Base-by-base conservation (phyloP, 164 flowering plant genomes). In the Magnolia changhungtana region DNA sequence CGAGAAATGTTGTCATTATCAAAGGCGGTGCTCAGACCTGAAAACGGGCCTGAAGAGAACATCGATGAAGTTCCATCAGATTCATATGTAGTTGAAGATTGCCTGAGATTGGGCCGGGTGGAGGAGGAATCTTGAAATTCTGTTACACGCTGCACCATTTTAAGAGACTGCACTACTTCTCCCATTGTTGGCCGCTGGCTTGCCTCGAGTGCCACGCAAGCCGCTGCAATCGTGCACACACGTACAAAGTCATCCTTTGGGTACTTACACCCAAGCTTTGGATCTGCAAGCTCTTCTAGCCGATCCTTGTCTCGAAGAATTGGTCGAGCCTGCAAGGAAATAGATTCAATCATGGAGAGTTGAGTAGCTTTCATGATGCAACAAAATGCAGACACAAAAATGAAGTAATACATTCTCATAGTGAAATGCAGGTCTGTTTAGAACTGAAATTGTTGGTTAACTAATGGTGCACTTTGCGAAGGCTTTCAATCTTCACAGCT, bases 111-210 rank as follows among this genome's bases (percentile, higher is more conserved):
- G 66, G 97, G 84, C 23, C 86, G 84, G 16, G 79, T 91, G 80
- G 91, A 73, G 50, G 87, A 69, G 45, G 94, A 77, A 78, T 93
- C 98, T 52, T 91, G 97, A 83, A 88, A 85, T 77, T 96, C 98
- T 11, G 86, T 79, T 16, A 85, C 79, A 0, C 92, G 92, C 76
- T 96, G 98, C 79, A 96, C 97, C 99, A 96, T 94, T 83, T 96
- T 94, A 24, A 96, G 94, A 27, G 98, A 94, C 82, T 96, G 99
- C 49, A 94, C 99, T 64, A 96, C 99, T 86, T 96, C 99, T 37
- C 99, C 97, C 97, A 96, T 96, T 7, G 96, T 91, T 2, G 99
- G 99, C 64, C 98, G 85, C 75, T 96, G 99, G 83, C 73, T 86
- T 65, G 96, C 96, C 80, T 94, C 97, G 3, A 96, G 92, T 20